Percentiles rank a stretch among this genome's conserved stretches.
Conservation (phyloP, 768 basidiomycete species). For the Podaxis sp. region DNA sequence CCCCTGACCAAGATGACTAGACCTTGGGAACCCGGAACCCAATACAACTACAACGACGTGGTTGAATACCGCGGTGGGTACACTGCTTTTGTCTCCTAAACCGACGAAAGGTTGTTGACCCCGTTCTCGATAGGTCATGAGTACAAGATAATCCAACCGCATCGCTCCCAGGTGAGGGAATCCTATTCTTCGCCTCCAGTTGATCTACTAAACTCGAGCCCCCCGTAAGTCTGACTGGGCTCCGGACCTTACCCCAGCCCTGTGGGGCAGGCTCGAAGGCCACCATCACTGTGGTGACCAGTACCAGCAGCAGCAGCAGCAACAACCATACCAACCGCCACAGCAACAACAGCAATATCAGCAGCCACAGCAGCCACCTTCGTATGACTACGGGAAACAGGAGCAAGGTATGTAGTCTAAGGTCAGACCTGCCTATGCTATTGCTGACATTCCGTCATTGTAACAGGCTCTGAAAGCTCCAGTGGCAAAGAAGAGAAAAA, state of each 20-base stretch:
- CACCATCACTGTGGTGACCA: constrained; percentile 15
- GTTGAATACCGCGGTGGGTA: constrained; percentile 56
- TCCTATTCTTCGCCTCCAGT: not conserved
- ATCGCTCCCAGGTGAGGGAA: constrained; percentile 58
- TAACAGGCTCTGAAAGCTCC: constrained; percentile 22
- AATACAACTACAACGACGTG: constrained; percentile 53
- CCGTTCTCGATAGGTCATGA: constrained; percentile 37
- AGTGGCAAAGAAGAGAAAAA: constrained; percentile 48
- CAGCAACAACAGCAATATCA: constrained; percentile 25
- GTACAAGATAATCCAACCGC: constrained; percentile 75
- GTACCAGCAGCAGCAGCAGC: constrained; percentile 26
- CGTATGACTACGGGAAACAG: constrained; percentile 14
- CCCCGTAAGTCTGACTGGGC: constrained; percentile 62
- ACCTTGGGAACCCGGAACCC: constrained; percentile 62
- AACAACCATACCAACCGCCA: constrained; percentile 26
- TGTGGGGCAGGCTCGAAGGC: constrained; percentile 56
- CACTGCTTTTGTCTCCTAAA: constrained; percentile 3
- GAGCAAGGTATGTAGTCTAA: constrained; percentile 9
- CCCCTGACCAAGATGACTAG: constrained; percentile 35
- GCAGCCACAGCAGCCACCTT: constrained; percentile 5
- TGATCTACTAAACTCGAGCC: not conserved
- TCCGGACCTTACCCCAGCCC: constrained; percentile 58
- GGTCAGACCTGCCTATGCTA: not conserved
- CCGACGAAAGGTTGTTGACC: not conserved
- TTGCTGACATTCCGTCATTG: not conserved